phyloP scores from a whole-genome alignment of 163 green algal genomes.

The Trebouxia gelatinosa region DNA sequence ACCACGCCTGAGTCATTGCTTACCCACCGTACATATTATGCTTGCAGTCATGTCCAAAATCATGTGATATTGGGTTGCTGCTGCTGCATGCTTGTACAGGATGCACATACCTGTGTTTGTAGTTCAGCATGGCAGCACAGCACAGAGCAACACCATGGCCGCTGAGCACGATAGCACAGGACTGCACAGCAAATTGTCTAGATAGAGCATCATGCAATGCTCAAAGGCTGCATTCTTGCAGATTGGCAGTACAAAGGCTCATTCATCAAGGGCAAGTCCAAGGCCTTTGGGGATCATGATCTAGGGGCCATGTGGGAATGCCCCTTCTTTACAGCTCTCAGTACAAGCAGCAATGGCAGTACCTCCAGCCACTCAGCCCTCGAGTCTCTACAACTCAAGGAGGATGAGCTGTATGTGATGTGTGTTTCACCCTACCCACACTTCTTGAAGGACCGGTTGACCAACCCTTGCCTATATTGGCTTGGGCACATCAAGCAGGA shows the following conservation, averaged over 20 bases:
- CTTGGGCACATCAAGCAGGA: conserved; percentile 25
- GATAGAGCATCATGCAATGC: too few relatives aligned
- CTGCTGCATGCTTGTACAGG: too few relatives aligned
- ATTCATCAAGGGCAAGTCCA: conserved; percentile 32
- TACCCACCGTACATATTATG: too few relatives aligned
- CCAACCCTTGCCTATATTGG: conserved; percentile 48
- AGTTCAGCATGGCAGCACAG: too few relatives aligned
- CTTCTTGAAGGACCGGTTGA: conserved; percentile 30
- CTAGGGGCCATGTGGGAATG: conserved; percentile 45
- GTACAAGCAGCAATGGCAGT: neutral
- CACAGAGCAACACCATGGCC: too few relatives aligned
- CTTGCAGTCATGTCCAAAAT: too few relatives aligned
- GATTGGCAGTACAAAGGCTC: conserved; percentile 37
- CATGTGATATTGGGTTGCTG: too few relatives aligned
- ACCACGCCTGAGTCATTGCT: too few relatives aligned
- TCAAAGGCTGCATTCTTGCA: too few relatives aligned
- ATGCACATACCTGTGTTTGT: too few relatives aligned
- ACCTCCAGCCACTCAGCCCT: neutral
- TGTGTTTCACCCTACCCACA: conserved; percentile 46
- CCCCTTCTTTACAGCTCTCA: conserved; percentile 38
- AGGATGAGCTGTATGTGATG: conserved; percentile 24
- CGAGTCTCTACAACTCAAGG: conserved; percentile 6
- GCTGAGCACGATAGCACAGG: too few relatives aligned
- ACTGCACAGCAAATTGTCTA: too few relatives aligned
- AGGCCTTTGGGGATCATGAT: conserved; percentile 31